Evolutionary conservation across 1,284 basidiomycete genomes (phyloP), one percentile per base, ranked within the genome.

Genomic region (Sparassis latifolia): DNA sequence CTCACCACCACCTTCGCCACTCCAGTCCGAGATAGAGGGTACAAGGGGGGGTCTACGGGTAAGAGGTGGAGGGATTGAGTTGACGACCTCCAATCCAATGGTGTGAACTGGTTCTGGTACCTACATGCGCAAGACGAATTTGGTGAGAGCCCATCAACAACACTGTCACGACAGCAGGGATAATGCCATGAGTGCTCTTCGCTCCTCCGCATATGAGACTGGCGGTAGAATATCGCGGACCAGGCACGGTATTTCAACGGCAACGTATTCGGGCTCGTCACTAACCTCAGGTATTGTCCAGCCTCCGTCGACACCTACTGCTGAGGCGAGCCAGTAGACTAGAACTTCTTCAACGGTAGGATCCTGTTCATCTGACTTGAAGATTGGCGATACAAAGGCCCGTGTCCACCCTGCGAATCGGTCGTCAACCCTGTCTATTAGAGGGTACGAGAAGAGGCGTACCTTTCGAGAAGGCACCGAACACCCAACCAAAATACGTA

Each of bases 401-500:
- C 69, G 63, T 1, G 74, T 77, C 73, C 78, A 78, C 27, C 78
- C 84, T 86, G 51, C 44, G 45, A 33, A 51, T 42, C 20, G 20
- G 33, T 2, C 30, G 33, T 7, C n/a, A 40, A 47, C 33, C 28
- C 28, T 31, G 10, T 45, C 33, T 37, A 44, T 31, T 37, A n/a
- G 44, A n/a, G 10, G 10, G 20, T 2, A 12, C 10, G n/a, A 41
- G 20, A 46, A 20, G 20, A 20, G 20, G 58, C 66, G 48, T 50
- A 83, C 86, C 80, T 60, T 65, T 56, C 7, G 83, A 80, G 62
- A 87, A 89, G 27, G 70, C 75, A 2, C 86, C 86, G 52, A 88
- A 86, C 3, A 79, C 77, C 86, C 86, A 89, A 40, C 78, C 73
- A 32, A 73, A 73, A 55, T 86, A 88, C 2, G 78, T 82, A 10